Conservation (phyloP, 257 asterid genomes). For the Solanum habrochaites region DNA sequence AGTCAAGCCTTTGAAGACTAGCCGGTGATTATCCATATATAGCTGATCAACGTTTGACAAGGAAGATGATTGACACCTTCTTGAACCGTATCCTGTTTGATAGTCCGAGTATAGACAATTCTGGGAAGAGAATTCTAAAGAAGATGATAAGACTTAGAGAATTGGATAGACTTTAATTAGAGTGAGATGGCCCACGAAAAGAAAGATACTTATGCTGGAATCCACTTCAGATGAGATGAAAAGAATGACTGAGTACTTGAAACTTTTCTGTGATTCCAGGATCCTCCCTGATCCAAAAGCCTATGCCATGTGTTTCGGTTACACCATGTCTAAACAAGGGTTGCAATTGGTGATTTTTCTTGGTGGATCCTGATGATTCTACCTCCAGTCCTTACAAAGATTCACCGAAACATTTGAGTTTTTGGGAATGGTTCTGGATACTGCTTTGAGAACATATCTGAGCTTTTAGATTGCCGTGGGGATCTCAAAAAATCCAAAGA, state of each 20-base stretch:
- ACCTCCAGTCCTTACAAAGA: constrained; percentile 62
- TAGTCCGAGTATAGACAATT: constrained; percentile 50
- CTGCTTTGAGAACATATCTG: constrained; percentile 66
- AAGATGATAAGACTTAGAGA: constrained; percentile 23
- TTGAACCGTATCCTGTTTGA: constrained; percentile 58
- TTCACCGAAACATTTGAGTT: constrained; percentile 71
- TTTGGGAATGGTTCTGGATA: constrained; percentile 59
- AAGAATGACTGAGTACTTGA: constrained; percentile 78
- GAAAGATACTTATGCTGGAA: constrained; percentile 68
- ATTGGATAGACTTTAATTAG: constrained; percentile 65
- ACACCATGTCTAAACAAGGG: constrained; percentile 67
- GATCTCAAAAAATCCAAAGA: constrained; percentile 92
- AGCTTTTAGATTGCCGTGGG: constrained; percentile 77
- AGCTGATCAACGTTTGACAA: constrained; percentile 71
- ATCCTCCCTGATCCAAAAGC: constrained; percentile 76
- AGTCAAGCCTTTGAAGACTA: constrained; percentile 76
- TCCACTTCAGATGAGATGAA: constrained; percentile 69
- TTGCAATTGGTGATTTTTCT: constrained; percentile 67
- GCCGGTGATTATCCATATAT: constrained; percentile 53
- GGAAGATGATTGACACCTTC: constrained; percentile 54
- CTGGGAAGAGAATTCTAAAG: constrained; percentile 68
- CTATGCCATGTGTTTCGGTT: constrained; percentile 51
- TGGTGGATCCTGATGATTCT: constrained; percentile 81
- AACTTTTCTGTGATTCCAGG: constrained; percentile 38
- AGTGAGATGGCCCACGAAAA: constrained; percentile 65